Percentiles rank a stretch among this genome's conserved stretches.
These are phyloP conservation scores for Ogataea salicorniae DNA, from an alignment of 805 yeast genomes.

Conservation along the genomic window DNA sequence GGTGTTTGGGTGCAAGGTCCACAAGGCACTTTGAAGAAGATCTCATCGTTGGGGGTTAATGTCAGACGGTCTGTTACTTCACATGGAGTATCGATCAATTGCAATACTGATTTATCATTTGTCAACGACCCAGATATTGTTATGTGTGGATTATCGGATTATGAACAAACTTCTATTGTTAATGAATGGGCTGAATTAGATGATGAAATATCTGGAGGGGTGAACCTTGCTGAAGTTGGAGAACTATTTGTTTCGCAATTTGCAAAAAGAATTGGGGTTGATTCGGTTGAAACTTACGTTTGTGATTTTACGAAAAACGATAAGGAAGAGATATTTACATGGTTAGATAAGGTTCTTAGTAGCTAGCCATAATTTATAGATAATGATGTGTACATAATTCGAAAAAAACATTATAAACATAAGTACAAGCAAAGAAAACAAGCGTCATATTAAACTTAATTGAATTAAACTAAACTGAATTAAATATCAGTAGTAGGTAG, in stretches of 20 bases:
- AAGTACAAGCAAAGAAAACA: no score
- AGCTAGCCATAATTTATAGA: no score
- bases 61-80: constrained; percentile 79
- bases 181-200: constrained; percentile 17
- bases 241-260: constrained; percentile 40
- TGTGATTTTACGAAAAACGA: neutral
- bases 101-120: constrained; percentile 63
- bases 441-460: no score
- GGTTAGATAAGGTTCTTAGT: constrained; percentile 4
- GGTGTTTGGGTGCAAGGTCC: constrained; percentile 74
- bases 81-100: constrained; percentile 85
- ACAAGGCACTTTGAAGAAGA: constrained; percentile 42
- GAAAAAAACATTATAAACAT: no score
- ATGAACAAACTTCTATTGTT: constrained; percentile 49
- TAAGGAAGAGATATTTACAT: neutral
- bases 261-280: constrained; percentile 33
- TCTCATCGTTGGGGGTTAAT: constrained; percentile 87
- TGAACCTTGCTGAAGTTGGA: constrained; percentile 32
- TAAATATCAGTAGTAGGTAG: no score
- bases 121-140: constrained; percentile 57
- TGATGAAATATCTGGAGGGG: constrained; percentile 11
- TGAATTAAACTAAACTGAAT: no score
- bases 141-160: constrained; percentile 80
- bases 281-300: constrained; percentile 4
- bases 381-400: no score